phyloP scores from a whole-genome alignment of 208 protist genomes.

The Polymyxa betae region DNA sequence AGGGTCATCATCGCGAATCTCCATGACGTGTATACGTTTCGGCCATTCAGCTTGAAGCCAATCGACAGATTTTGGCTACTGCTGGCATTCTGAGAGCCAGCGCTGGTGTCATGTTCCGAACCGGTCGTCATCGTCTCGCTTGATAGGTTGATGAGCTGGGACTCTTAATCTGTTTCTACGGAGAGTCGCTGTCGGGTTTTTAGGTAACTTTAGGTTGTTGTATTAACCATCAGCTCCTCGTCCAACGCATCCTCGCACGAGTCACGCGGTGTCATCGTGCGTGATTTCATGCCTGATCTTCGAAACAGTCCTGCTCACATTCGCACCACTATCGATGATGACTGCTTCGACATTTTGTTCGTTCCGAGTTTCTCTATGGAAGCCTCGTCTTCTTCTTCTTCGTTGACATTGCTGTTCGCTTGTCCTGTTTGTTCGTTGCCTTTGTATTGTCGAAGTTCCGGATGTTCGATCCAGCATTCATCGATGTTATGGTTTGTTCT shows the following conservation, averaged over 20 bases:
- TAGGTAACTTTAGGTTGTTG: too few relatives aligned
- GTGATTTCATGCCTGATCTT: too few relatives aligned
- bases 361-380: neutral
- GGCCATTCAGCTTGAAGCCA: neutral
- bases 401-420: neutral
- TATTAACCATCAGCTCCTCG: too few relatives aligned
- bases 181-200: too few relatives aligned
- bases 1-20: neutral
- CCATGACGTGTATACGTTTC: neutral
- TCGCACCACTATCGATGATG: neutral
- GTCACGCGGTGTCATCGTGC: too few relatives aligned
- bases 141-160: neutral
- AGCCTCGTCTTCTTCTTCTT: neutral
- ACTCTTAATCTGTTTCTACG: slow-evolving; percentile 45
- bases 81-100: neutral
- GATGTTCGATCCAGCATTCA: neutral
- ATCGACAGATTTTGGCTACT: too few relatives aligned
- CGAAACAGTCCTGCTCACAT: neutral
- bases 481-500: neutral
- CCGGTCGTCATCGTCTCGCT: too few relatives aligned
- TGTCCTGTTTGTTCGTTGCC: neutral
- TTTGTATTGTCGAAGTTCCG: neutral
- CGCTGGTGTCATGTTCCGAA: neutral
- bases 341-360: neutral
- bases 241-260: too few relatives aligned